Conservation (phyloP, 768 basidiomycete genomes). For the Suillus ampliporus region DNA sequence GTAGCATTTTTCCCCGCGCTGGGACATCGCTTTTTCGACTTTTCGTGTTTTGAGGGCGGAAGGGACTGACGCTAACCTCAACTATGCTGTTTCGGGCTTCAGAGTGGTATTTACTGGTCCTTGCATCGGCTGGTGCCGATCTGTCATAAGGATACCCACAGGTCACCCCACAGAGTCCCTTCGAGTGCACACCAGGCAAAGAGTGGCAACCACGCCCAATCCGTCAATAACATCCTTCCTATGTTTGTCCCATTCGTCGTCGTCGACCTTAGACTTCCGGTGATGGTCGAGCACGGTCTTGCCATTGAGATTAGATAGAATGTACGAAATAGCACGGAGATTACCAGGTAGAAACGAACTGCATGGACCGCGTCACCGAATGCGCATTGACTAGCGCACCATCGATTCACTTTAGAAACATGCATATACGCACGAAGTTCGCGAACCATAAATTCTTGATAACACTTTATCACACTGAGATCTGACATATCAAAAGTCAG, state of each 20-base stretch:
- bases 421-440: too few species aligned
- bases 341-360: not conserved
- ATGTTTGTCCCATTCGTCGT: slow-evolving; percentile 3
- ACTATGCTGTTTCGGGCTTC: too few species aligned
- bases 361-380: not conserved
- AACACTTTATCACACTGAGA: too few species aligned
- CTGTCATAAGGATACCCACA: not conserved
- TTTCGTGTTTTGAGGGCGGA: too few species aligned
- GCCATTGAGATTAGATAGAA: slow-evolving; percentile 9
- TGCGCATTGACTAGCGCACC: not conserved
- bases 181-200: slow-evolving; percentile 1
- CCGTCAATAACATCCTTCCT: not conserved
- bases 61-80: too few species aligned
- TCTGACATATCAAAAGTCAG: not conserved
- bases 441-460: not conserved
- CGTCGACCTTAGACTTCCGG: slow-evolving; percentile 1
- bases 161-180: slow-evolving; percentile 14
- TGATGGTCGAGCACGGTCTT: slow-evolving; percentile 8
- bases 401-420: not conserved
- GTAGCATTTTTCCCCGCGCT: too few species aligned
- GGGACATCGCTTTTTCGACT: too few species aligned
- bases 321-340: not conserved
- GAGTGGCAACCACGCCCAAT: slow-evolving; percentile 6
- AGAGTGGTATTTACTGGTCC: too few species aligned
- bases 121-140: not conserved